Conservation (phyloP, 805 yeast genomes). For the Ogataea dorogensis region DNA sequence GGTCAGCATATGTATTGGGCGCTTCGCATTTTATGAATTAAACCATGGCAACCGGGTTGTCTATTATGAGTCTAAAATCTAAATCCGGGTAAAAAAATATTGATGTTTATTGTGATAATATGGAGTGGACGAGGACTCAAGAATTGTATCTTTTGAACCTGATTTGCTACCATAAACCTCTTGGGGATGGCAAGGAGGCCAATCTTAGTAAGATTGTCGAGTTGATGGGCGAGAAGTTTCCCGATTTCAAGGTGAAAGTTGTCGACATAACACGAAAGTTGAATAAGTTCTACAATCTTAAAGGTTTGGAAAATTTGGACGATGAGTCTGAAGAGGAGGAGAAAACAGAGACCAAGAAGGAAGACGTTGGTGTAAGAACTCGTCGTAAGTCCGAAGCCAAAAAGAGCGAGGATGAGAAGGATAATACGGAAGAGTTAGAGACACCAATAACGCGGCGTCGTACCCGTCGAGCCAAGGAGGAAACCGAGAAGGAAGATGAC, state of each 20-base stretch:
- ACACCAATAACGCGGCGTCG: constrained; percentile 9
- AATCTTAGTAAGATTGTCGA: constrained; percentile 17
- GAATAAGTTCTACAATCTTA: constrained; percentile 28
- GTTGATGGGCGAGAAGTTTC: constrained; percentile 22
- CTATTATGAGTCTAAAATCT: background rate
- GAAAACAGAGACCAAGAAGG: constrained; percentile 5
- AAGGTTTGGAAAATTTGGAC: constrained; percentile 28
- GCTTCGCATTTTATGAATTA: no score
- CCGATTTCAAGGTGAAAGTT: constrained; percentile 13
- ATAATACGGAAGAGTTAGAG: constrained; percentile 4
- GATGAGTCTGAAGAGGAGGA: constrained; percentile 14
- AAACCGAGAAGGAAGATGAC: constrained; percentile 5
- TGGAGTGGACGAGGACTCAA: constrained; percentile 25
- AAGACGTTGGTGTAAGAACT: constrained; percentile 1
- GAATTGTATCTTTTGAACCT: constrained; percentile 25
- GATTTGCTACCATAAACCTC: constrained; percentile 31
- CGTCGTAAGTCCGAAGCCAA: constrained; percentile 2
- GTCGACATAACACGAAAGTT: constrained; percentile 20
- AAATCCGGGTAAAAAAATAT: background rate
- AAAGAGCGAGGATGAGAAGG: constrained; percentile 4
- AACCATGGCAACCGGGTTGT: no score
- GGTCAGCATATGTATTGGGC: no score
- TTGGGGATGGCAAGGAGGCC: constrained; percentile 23
- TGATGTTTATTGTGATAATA: background rate
- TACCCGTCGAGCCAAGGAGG: constrained; percentile 2